Evolutionary conservation across 305 asterid genomes (phyloP).

Genomic region (Fraxinus velutina): DNA sequence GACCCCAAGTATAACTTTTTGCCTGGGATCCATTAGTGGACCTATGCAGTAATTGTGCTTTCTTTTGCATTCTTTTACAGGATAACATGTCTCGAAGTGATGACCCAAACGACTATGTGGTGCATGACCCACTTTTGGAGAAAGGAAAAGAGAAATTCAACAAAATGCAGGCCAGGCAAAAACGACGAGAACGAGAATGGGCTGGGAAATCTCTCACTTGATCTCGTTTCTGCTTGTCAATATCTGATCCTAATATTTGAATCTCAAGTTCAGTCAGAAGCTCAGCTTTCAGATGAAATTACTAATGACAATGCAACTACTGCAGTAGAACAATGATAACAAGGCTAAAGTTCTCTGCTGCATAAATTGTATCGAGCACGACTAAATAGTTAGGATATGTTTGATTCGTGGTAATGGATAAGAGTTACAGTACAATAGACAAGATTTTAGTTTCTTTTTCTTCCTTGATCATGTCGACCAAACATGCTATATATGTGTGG

Average conservation of each 20-base stretch:
- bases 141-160: conserved; percentile 96
- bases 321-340: background rate
- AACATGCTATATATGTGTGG: background rate
- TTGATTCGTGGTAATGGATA: background rate
- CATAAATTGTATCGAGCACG: background rate
- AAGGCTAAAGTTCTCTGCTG: background rate
- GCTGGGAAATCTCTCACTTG: conserved; percentile 86
- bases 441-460: background rate
- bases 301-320: conserved; percentile 1
- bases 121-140: conserved; percentile 91
- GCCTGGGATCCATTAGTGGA: background rate
- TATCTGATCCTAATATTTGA: background rate
- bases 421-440: background rate
- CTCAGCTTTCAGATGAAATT: conserved; percentile 5
- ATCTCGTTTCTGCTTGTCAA: conserved; percentile 19
- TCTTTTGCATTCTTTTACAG: conserved; percentile 36
- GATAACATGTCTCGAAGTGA: conserved; percentile 85
- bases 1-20: background rate
- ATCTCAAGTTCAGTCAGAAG: background rate
- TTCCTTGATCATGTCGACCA: background rate
- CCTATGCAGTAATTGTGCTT: background rate
- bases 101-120: conserved; percentile 81
- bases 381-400: background rate
- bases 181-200: conserved; percentile 87
- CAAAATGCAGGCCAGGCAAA: conserved; percentile 85